Base-by-base conservation (phyloP, 768 basidiomycete genomes). In the Tulasnella sp. region DNA sequence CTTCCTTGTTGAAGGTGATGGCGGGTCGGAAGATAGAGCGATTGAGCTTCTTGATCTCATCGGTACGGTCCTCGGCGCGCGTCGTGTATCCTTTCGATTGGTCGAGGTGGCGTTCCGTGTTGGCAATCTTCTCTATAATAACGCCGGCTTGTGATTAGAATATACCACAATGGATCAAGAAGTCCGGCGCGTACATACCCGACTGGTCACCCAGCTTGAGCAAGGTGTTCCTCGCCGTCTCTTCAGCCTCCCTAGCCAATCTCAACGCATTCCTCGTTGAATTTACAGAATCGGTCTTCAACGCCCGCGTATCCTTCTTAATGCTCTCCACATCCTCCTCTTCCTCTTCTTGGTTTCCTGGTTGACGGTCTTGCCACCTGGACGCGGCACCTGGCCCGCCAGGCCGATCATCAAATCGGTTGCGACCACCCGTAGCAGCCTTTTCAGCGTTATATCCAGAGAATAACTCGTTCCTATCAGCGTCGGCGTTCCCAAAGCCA, bases 271-370 rank as follows among this genome's bases (percentile, higher is more conserved):
- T 97, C 65, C 93, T 76, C 0, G 92, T 87, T 15, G 87, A 86
- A 56, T 81, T 83, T 49, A 93, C 84, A 68, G 83, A 86, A 66
- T 97, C 93, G 72, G 97, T 92, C 73, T 99, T 98, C 62, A 86
- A 69, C 66, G 80, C 87, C 59, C 83, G 79, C 61, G 88, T 92
- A 71, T 92, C 85, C 66, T 89, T 82, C 73, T 96, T 97, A 72
- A 99, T 97, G 24, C 85, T 90, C 72, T 99, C 94, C 4, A 92
- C 75, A 63, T 92, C 92, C 61, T 92, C 89, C 1, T 91, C 88
- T 53, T 80, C 82, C 81, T 43, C 84, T 85, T 58, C 55, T 30
- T 65, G 64, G n/a, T 53, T 56, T 19, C 52, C 56, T 29, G 31
- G 30, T 10, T 53, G 44, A 11, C 62, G 44, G 25, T 61, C 58